Evolutionary conservation across 805 yeast species (phyloP).

Genomic region (Zygosaccharomyces rouxii): DNA sequence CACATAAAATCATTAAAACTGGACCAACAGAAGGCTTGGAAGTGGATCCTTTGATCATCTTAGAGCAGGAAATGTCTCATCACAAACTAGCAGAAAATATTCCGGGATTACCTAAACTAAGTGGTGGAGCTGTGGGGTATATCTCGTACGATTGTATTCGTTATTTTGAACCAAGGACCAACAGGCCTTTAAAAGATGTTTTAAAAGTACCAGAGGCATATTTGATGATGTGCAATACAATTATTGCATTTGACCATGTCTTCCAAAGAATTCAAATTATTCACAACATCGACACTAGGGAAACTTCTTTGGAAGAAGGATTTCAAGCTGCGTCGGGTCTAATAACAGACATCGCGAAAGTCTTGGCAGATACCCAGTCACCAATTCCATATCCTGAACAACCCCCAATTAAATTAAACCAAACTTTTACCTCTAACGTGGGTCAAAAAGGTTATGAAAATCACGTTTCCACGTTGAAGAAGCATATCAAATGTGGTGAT

Average conservation of each 20-base stretch:
- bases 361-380: constrained; percentile 42
- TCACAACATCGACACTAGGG: constrained; percentile 59
- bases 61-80: constrained; percentile 68
- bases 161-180: constrained; percentile 92
- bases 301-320: constrained; percentile 37
- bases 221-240: constrained; percentile 83
- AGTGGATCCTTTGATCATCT: constrained; percentile 71
- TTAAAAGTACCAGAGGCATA: constrained; percentile 86
- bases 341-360: constrained; percentile 52
- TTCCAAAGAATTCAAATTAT: constrained; percentile 89
- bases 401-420: constrained; percentile 61
- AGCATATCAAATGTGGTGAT: constrained; percentile 85
- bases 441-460: constrained; percentile 91
- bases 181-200: constrained; percentile 67
- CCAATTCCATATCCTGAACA: constrained; percentile 67
- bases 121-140: constrained; percentile 97
- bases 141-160: constrained; percentile 94
- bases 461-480: constrained; percentile 70
- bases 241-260: constrained; percentile 91
- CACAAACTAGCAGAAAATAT: constrained; percentile 62
- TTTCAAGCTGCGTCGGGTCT: constrained; percentile 51
- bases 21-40: constrained; percentile 51
- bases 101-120: constrained; percentile 76
- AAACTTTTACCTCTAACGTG: constrained; percentile 76
- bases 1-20: constrained; percentile 76